These are phyloP conservation scores for Rhynchosporium graminicola DNA, from an alignment of 2,329 filamentous ascomycete genomes.

Conservation along the genomic window DNA sequence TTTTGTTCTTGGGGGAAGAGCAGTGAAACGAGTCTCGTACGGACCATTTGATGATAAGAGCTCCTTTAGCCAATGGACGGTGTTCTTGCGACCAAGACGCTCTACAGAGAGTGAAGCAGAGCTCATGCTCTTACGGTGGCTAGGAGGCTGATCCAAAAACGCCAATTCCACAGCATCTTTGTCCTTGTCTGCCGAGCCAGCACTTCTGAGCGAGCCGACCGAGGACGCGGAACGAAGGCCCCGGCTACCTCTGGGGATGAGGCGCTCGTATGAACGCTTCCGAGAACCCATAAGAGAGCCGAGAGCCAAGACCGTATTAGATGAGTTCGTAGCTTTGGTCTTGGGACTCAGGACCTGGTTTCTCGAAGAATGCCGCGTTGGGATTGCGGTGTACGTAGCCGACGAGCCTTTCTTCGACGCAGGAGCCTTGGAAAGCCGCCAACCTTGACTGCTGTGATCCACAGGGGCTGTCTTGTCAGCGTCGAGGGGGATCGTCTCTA, in stretches of 20 bases:
- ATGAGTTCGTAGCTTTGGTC: slow-evolving; percentile 21
- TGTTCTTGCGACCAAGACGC: slow-evolving; percentile 27
- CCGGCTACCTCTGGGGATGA: slow-evolving; percentile 10
- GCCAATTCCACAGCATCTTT: slow-evolving; percentile 8
- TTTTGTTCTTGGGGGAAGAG: slow-evolving; percentile 33
- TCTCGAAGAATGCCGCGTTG: slow-evolving; percentile 31
- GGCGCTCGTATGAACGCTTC: slow-evolving; percentile 22
- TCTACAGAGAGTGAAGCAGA: slow-evolving; percentile 19
- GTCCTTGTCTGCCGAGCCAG: slow-evolving; percentile 12
- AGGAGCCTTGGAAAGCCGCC: slow-evolving; percentile 14
- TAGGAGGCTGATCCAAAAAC: not conserved
- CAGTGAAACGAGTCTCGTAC: slow-evolving; percentile 36
- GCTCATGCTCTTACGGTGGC: slow-evolving; percentile 17
- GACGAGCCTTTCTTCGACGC: slow-evolving; percentile 17
- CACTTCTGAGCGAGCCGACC: slow-evolving; percentile 22
- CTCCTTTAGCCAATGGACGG: slow-evolving; percentile 37
- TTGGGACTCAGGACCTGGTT: slow-evolving; percentile 25
- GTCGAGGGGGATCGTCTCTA: slow-evolving; percentile 26
- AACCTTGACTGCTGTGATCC: slow-evolving; percentile 19
- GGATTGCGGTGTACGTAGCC: slow-evolving; percentile 24
- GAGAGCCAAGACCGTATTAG: slow-evolving; percentile 16
- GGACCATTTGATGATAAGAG: slow-evolving; percentile 32
- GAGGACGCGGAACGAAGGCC: slow-evolving; percentile 27
- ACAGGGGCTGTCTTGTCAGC: slow-evolving; percentile 15
- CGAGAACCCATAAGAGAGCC: slow-evolving; percentile 11